Percentiles rank a stretch among this genome's conserved stretches.
Conservation (phyloP, 2,329 filamentous ascomycete species). For the Aspergillus melleus region DNA sequence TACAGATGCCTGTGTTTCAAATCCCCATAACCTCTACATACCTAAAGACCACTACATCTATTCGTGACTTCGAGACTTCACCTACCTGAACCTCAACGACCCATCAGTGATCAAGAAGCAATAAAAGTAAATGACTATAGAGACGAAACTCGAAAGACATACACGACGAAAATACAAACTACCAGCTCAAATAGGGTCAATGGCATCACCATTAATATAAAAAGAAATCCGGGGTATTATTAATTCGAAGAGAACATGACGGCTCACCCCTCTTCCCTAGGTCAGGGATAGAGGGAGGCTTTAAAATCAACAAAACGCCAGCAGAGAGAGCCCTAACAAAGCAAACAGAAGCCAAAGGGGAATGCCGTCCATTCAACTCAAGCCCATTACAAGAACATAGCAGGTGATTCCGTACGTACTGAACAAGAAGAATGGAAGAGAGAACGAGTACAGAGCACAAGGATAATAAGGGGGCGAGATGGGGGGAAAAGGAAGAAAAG, state of each 20-base stretch:
- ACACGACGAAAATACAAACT: neutral
- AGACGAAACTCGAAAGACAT: neutral
- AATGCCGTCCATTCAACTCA: neutral
- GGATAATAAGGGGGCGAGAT: neutral
- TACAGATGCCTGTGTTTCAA: neutral
- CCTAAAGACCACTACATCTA: neutral
- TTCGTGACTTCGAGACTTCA: neutral
- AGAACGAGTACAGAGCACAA: neutral
- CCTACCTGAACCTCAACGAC: too few species aligned
- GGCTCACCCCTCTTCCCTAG: neutral
- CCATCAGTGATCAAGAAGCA: too few species aligned
- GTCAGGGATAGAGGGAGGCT: neutral
- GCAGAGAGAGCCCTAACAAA: neutral
- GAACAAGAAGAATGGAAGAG: neutral
- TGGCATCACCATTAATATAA: neutral
- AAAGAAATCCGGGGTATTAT: neutral
- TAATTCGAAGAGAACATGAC: neutral
- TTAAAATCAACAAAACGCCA: neutral
- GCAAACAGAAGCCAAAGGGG: neutral
- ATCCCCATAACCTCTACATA: neutral
- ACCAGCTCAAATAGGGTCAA: neutral
- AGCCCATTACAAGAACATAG: neutral
- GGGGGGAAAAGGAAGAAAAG: neutral
- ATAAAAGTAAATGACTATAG: neutral
- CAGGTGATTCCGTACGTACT: neutral